These are phyloP conservation scores for Teratosphaeria pseudoeucalypti DNA, from an alignment of 2,329 filamentous ascomycete genomes.

Conservation along the genomic window DNA sequence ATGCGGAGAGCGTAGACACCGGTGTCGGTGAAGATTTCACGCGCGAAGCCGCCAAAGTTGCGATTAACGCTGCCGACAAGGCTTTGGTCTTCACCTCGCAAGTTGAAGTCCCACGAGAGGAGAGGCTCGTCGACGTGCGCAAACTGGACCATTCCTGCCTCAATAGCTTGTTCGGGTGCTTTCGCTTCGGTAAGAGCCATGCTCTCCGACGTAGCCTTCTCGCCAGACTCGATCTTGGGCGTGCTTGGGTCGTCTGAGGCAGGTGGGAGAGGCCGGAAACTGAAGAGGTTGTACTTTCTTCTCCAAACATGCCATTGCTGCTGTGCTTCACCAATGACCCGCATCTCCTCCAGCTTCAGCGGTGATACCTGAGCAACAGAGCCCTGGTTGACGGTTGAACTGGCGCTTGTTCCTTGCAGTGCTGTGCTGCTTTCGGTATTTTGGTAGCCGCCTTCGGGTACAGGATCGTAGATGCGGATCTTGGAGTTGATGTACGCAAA, in stretches of 20 bases:
- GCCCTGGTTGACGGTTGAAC: slow-evolving; percentile 33
- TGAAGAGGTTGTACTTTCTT: slow-evolving; percentile 55
- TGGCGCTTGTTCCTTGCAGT: slow-evolving; percentile 34
- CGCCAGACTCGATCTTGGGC: slow-evolving; percentile 25
- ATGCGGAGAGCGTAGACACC: slow-evolving; percentile 55
- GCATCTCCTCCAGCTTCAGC: slow-evolving; percentile 47
- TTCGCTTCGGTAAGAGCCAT: slow-evolving; percentile 41
- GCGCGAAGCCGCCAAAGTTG: slow-evolving; percentile 51
- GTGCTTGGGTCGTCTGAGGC: slow-evolving; percentile 27
- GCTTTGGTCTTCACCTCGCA: slow-evolving; percentile 40
- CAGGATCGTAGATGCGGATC: slow-evolving; percentile 47
- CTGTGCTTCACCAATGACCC: slow-evolving; percentile 52
- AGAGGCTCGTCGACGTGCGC: slow-evolving; percentile 53
- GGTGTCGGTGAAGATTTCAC: slow-evolving; percentile 56
- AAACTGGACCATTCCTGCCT: slow-evolving; percentile 47
- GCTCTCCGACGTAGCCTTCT: slow-evolving; percentile 29
- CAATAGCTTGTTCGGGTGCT: slow-evolving; percentile 26
- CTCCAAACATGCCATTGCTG: slow-evolving; percentile 54
- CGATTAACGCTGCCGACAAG: slow-evolving; percentile 54
- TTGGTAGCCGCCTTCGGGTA: slow-evolving; percentile 30
- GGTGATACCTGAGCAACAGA: slow-evolving; percentile 42
- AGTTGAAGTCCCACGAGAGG: slow-evolving; percentile 54
- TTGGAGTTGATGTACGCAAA: slow-evolving; percentile 54
- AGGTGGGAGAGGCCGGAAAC: slow-evolving; percentile 35
- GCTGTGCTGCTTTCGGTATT: slow-evolving; percentile 24